Evolutionary conservation across 208 protist genomes (phyloP).

Genomic region (Wallacemonas rigidus): DNA sequence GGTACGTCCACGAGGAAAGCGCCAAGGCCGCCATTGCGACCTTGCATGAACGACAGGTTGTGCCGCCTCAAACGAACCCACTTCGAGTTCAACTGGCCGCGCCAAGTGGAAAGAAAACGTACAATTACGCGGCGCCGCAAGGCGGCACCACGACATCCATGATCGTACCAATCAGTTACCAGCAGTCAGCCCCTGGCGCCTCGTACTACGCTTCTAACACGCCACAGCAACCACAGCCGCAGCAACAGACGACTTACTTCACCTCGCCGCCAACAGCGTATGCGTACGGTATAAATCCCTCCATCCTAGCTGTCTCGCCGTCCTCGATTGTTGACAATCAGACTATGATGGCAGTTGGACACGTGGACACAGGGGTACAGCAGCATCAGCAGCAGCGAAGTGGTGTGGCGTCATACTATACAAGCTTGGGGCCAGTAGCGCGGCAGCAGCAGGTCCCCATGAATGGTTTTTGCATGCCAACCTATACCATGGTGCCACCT

Average conservation of each 20-base stretch:
- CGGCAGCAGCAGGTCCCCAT: not conserved
- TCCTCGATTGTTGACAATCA: slow-evolving; percentile 7
- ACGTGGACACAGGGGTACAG: not conserved
- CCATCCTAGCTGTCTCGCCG: slow-evolving; percentile 11
- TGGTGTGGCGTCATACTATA: slow-evolving; percentile 7
- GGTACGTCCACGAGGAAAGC: slow-evolving; percentile 66
- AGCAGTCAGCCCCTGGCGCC: slow-evolving; percentile 14
- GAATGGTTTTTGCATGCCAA: slow-evolving; percentile 7
- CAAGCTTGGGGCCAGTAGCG: not conserved
- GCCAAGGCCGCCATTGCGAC: slow-evolving; percentile 66
- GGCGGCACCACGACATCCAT: slow-evolving; percentile 15
- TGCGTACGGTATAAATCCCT: slow-evolving; percentile 22
- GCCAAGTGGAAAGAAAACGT: slow-evolving; percentile 30
- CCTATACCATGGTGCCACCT: slow-evolving; percentile 16
- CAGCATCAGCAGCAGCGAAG: slow-evolving; percentile 27
- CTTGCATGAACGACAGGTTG: slow-evolving; percentile 75
- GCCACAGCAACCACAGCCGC: slow-evolving; percentile 20
- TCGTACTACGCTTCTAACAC: slow-evolving; percentile 16
- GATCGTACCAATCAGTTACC: slow-evolving; percentile 21
- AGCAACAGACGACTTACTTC: slow-evolving; percentile 16
- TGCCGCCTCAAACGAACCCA: slow-evolving; percentile 87
- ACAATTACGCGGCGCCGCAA: slow-evolving; percentile 18
- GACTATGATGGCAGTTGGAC: not conserved
- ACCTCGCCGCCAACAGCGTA: not conserved
- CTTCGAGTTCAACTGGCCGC: slow-evolving; percentile 80